Evolutionary conservation across 805 yeast genomes (phyloP).

Genomic region (Naumovozyma baii): DNA sequence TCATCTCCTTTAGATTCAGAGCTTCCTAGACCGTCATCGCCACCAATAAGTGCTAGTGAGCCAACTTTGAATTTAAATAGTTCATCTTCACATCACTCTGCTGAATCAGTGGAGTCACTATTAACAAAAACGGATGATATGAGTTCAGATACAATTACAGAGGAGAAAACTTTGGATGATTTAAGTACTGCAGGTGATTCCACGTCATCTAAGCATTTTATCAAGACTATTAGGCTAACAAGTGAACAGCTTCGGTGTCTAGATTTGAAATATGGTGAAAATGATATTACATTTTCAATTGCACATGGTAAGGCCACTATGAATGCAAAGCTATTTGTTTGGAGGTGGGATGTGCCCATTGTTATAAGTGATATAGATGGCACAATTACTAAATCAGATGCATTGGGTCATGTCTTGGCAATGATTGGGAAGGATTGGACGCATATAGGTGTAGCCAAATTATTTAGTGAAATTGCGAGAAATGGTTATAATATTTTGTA

Average conservation of each 20-base stretch:
- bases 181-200: background rate
- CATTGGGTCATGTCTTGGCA: constrained; percentile 89
- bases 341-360: constrained; percentile 79
- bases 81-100: background rate
- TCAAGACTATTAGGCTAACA: constrained; percentile 82
- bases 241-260: constrained; percentile 77
- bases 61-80: constrained; percentile 4
- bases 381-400: constrained; percentile 95
- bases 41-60: constrained; percentile 8
- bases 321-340: constrained; percentile 61
- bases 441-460: constrained; percentile 86
- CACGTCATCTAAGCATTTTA: constrained; percentile 35
- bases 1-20: constrained; percentile 20
- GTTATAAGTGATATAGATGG: constrained; percentile 98
- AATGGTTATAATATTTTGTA: constrained; percentile 93
- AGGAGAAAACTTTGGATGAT: background rate
- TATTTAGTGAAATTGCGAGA: constrained; percentile 73
- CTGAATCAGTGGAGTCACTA: background rate
- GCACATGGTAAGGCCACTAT: constrained; percentile 75
- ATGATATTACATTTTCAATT: constrained; percentile 68
- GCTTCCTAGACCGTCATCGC: background rate
- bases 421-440: constrained; percentile 98
- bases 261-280: constrained; percentile 67
- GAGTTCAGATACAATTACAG: background rate
- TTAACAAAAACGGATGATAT: constrained; percentile 2